Conservation (phyloP, 306 rosid genomes). For the Abrus pulchellus region DNA sequence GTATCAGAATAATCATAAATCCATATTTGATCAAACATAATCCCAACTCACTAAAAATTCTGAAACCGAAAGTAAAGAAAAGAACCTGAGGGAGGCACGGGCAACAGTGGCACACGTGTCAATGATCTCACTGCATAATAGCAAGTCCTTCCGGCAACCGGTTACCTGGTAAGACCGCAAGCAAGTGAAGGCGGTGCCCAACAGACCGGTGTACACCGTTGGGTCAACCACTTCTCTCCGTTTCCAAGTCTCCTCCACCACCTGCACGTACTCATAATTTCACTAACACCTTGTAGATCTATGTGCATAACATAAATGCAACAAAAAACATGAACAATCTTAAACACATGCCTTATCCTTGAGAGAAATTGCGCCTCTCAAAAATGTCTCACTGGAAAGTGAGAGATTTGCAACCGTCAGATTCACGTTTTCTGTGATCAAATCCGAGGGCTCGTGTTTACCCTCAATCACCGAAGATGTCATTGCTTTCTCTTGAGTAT, state of each 20-base stretch:
- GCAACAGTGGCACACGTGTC: conserved; percentile 64
- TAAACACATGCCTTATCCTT: conserved; percentile 68
- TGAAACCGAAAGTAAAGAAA: neutral
- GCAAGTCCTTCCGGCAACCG: conserved; percentile 67
- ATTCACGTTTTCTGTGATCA: conserved; percentile 42
- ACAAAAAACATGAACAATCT: neutral
- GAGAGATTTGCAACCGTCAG: conserved; percentile 49
- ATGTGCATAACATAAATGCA: neutral
- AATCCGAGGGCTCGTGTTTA: conserved; percentile 56
- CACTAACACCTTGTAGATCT: neutral
- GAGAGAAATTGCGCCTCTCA: conserved; percentile 73
- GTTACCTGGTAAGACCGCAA: conserved; percentile 75
- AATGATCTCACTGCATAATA: conserved; percentile 64
- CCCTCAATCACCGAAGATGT: conserved; percentile 56
- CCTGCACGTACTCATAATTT: conserved; percentile 47
- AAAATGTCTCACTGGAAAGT: conserved; percentile 58
- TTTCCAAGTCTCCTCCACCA: conserved; percentile 74
- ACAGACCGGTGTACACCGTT: conserved; percentile 75
- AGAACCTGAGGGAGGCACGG: conserved; percentile 73
- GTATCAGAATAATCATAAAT: too few species aligned
- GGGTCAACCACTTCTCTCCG: conserved; percentile 69
- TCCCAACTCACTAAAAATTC: too few species aligned
- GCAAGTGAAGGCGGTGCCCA: conserved; percentile 88
- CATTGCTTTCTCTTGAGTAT: conserved; percentile 43
- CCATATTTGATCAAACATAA: too few species aligned